Evolutionary conservation across 495 filamentous ascomycete species (phyloP), one percentile per base, ranked within the genome.

Genomic region (Podospora appendiculata): DNA sequence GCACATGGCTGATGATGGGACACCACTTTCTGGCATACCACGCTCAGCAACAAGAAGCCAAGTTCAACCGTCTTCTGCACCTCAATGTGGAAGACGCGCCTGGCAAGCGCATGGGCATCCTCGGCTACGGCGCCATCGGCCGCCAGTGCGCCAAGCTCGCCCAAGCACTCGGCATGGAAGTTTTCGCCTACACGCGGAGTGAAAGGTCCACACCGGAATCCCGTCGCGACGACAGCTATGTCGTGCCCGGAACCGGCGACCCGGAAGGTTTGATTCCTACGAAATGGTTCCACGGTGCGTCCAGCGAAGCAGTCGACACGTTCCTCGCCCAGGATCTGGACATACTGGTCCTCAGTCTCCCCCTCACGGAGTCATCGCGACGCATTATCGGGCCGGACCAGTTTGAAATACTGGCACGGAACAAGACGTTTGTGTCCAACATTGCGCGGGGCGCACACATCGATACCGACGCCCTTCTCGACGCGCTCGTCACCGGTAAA

Each of bases 131-230:
- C 40, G 62, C 67, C 13, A 74, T 69, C 52, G 89, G 89, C 1
- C 73, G 88, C 17, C 88, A 92, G 52, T 78, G 82, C 47, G 89
- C 79, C 17, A 77, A 84, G 13, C 74, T 93, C 1, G 81, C 79
- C 4, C 75, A 78, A 4, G 85, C 86, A 5, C 64, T 93, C 55
- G 90, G 90, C 3, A 90, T 90, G 83, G 78, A 83, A 25, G 82
- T 96, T 14, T 75, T 90, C 54, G 90, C 89, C 9, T 90, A 88
- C 71, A 94, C 89, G 1, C 86, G 86, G 3, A 76, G 75, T 5
- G 78, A 84, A 0, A 75, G 79, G 18, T 48, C 66, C 3, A 81
- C 77, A 0, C 73, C 77, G 0, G 74, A 75, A 40, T 72, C 79
- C 11, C 80, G 79, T 39, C 71, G 66, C 45, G 87, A 92, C 60